phyloP scores from a whole-genome alignment of 441 rosid genomes.

The Adansonia madagascariensis region DNA sequence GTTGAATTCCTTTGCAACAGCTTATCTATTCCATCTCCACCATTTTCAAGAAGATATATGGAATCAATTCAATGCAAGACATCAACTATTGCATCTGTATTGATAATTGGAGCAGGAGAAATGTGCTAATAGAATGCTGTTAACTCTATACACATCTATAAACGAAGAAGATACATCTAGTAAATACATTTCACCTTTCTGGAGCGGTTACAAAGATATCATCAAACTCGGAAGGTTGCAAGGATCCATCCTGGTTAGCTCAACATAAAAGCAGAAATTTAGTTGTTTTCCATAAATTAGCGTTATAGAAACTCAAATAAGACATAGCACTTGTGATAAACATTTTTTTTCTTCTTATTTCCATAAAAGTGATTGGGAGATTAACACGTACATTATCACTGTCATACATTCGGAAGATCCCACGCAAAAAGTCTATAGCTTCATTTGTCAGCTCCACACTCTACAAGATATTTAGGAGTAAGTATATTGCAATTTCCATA shows the following conservation, averaged over 20 bases:
- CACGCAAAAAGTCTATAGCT: constrained; percentile 54
- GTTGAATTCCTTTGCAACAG: not conserved
- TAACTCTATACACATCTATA: constrained; percentile 2
- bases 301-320: constrained; percentile 1
- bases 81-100: not conserved
- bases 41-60: not conserved
- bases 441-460: constrained; percentile 68
- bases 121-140: not conserved
- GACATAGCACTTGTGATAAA: not conserved
- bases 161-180: constrained; percentile 10
- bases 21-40: not conserved
- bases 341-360: not conserved
- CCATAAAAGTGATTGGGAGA: not conserved
- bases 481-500: constrained; percentile 4
- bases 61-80: not conserved
- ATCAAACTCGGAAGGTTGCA: constrained; percentile 57
- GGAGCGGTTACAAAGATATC: constrained; percentile 72
- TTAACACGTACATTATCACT: constrained; percentile 54
- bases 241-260: constrained; percentile 62
- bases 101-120: not conserved
- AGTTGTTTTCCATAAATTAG: constrained; percentile 20
- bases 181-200: constrained; percentile 48
- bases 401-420: constrained; percentile 64
- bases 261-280: constrained; percentile 32
- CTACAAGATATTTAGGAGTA: constrained; percentile 44